phyloP scores from a whole-genome alignment of 768 basidiomycete species.

The Omphalotus guepiniiformis region DNA sequence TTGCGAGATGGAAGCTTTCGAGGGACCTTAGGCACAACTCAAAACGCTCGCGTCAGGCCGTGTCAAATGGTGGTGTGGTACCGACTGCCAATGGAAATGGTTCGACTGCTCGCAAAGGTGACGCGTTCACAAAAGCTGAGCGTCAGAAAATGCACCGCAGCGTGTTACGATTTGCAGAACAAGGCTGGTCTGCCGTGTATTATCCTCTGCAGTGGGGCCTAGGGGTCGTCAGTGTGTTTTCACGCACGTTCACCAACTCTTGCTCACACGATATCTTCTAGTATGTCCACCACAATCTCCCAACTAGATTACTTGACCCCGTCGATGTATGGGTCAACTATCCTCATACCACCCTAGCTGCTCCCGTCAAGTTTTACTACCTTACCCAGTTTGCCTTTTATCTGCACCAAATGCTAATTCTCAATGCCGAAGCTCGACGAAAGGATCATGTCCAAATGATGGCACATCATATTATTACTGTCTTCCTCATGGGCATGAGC shows the following conservation, averaged over 20 bases:
- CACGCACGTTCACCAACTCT: slow-evolving; percentile 10
- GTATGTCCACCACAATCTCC: slow-evolving; percentile 78
- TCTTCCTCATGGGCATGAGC: slow-evolving; percentile 69
- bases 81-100: slow-evolving; percentile 20
- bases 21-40: slow-evolving; percentile 44
- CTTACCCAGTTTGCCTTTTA: slow-evolving; percentile 85
- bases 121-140: slow-evolving; percentile 22
- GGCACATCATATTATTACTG: slow-evolving; percentile 89
- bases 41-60: slow-evolving; percentile 21
- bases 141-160: slow-evolving; percentile 61
- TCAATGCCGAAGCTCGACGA: slow-evolving; percentile 88
- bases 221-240: slow-evolving; percentile 68
- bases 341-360: slow-evolving; percentile 79
- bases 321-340: slow-evolving; percentile 72
- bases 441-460: slow-evolving; percentile 98
- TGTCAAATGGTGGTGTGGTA: slow-evolving; percentile 27
- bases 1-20: slow-evolving; percentile 73
- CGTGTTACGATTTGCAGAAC: slow-evolving; percentile 88
- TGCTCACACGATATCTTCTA: slow-evolving; percentile 27
- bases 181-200: slow-evolving; percentile 87
- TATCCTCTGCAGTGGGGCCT: slow-evolving; percentile 70
- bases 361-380: slow-evolving; percentile 85
- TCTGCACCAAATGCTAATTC: slow-evolving; percentile 83
- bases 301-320: slow-evolving; percentile 61
- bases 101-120: slow-evolving; percentile 8